phyloP scores from a whole-genome alignment of 2,329 filamentous ascomycete genomes.

The Thielaviopsis musarum region DNA sequence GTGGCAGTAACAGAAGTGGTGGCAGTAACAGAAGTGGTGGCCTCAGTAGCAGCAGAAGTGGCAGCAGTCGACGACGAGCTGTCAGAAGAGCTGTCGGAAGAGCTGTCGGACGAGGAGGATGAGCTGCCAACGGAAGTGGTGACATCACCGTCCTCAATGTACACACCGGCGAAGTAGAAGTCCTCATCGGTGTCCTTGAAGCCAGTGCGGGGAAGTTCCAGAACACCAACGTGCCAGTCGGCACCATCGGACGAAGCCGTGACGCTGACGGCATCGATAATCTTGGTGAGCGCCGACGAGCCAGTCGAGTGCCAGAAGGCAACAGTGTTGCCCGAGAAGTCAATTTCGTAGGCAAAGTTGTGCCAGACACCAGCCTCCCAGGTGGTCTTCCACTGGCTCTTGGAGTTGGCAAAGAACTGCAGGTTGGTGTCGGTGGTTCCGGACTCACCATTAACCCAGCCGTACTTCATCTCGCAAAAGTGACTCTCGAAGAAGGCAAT shows the following conservation, averaged over 20 bases:
- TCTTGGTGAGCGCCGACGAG: constrained; percentile 35
- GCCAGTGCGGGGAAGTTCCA: constrained; percentile 43
- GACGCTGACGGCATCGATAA: constrained; percentile 41
- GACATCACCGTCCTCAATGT: constrained; percentile 36
- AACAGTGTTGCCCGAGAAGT: constrained; percentile 46
- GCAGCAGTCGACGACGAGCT: background rate
- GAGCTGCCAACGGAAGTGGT: constrained; percentile 17
- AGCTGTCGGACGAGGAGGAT: background rate
- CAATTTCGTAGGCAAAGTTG: constrained; percentile 57
- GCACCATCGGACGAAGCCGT: constrained; percentile 48
- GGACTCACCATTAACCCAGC: constrained; percentile 34
- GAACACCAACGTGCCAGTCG: constrained; percentile 57
- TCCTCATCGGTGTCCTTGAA: constrained; percentile 41
- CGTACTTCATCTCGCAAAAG: constrained; percentile 60
- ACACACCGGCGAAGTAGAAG: constrained; percentile 56
- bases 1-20: background rate
- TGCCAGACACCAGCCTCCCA: constrained; percentile 52
- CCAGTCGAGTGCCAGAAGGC: constrained; percentile 56
- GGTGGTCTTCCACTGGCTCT: constrained; percentile 44
- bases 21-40: background rate
- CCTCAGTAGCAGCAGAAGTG: background rate
- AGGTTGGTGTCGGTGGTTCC: constrained; percentile 34
- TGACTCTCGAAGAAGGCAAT: constrained; percentile 47
- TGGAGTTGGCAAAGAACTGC: constrained; percentile 46
- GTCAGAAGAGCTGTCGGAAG: background rate